Conservation (phyloP, 2,329 filamentous ascomycete genomes). For the Fonsecaea pedrosoi region DNA sequence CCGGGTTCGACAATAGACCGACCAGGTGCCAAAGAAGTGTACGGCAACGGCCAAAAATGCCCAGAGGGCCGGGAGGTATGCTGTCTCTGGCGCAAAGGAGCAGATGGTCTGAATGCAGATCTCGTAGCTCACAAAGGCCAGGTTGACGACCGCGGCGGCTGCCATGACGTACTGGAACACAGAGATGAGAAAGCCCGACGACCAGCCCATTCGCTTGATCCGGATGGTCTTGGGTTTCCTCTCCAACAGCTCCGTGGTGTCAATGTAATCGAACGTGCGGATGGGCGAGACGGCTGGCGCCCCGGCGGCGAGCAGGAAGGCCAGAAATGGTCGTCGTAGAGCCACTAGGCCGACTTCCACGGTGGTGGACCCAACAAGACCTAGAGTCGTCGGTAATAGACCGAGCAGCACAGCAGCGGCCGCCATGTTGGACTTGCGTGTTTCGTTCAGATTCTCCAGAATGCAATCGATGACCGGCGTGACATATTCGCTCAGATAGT, state of each 20-base stretch:
- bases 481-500: slow-evolving; percentile 2
- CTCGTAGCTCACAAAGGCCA: slow-evolving; percentile 2
- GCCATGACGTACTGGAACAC: not conserved
- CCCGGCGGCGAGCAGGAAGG: not conserved
- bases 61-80: not conserved
- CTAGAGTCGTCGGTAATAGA: not conserved
- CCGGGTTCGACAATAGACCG: not conserved
- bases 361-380: not conserved
- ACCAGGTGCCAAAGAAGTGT: not conserved
- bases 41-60: not conserved
- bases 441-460: not conserved
- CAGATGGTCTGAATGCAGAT: not conserved
- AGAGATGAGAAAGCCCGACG: not conserved
- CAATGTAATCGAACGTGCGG: slow-evolving; percentile 1
- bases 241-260: not conserved
- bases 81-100: not conserved
- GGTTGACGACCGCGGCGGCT: not conserved
- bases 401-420: not conserved
- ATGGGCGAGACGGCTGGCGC: not conserved
- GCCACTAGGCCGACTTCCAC: not conserved
- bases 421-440: not conserved
- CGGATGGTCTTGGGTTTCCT: not conserved
- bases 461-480: slow-evolving; percentile 1
- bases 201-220: not conserved
- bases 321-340: not conserved